Conservation (phyloP, 169 alveolate genomes). For the Neospora caninum region DNA sequence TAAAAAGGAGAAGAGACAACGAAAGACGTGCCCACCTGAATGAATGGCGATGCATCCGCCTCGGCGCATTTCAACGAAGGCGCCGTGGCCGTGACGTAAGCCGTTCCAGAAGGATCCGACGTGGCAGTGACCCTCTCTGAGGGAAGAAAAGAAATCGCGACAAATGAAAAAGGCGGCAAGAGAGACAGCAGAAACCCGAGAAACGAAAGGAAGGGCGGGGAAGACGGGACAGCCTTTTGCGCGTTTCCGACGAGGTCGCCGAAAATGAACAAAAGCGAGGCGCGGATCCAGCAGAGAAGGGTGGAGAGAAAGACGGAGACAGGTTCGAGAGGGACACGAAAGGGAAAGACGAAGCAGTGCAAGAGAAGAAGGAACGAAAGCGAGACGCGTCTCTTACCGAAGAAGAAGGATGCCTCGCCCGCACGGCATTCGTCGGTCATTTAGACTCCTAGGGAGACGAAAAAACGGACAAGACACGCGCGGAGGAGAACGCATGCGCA, state of each 20-base stretch:
- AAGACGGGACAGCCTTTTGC: neutral
- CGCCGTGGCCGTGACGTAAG: slow-evolving; percentile 13
- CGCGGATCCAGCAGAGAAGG: neutral
- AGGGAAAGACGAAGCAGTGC: neutral
- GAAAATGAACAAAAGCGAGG: neutral
- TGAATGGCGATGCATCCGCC: slow-evolving; percentile 13
- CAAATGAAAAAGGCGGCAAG: neutral
- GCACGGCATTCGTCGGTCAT: neutral
- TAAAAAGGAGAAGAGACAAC: too few species aligned
- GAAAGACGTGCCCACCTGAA: neutral
- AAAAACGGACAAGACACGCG: neutral
- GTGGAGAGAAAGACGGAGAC: neutral
- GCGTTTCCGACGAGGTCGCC: neutral
- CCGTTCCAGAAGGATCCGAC: slow-evolving; percentile 9
- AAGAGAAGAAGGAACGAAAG: neutral
- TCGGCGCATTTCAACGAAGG: slow-evolving; percentile 7
- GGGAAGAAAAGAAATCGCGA: neutral
- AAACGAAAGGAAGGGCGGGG: neutral
- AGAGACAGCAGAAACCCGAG: neutral
- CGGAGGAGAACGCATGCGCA: neutral
- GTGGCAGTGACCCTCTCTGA: slow-evolving; percentile 33
- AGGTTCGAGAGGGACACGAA: neutral
- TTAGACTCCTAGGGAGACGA: neutral
- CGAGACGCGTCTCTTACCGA: neutral
- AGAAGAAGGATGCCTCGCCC: slow-evolving; percentile 38